Percentiles rank a stretch among this genome's conserved stretches.
These are phyloP conservation scores for Chaetomiaceae sp. DNA, from an alignment of 2,329 filamentous ascomycete genomes.

Conservation along the genomic window DNA sequence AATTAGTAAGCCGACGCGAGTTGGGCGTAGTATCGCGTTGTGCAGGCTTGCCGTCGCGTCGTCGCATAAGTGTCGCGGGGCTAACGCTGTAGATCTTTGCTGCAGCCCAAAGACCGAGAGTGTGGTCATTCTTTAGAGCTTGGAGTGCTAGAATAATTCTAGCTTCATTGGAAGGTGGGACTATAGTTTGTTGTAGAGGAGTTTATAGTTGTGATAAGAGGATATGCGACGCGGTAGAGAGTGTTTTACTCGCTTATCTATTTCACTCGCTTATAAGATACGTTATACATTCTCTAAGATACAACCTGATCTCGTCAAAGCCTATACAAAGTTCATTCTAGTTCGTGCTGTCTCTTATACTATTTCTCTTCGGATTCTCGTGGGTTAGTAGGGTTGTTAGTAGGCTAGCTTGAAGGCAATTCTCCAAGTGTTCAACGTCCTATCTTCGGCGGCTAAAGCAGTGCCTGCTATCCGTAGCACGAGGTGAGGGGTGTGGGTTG, in stretches of 20 bases:
- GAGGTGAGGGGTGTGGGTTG: not conserved
- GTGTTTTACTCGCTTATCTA: too few species aligned
- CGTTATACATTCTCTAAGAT: too few species aligned
- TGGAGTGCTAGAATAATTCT: not conserved
- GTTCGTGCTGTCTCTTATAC: too few species aligned
- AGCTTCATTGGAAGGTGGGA: not conserved
- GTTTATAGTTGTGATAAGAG: not conserved
- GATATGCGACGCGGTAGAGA: too few species aligned
- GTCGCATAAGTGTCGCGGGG: not conserved
- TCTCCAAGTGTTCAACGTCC: too few species aligned
- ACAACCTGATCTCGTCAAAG: too few species aligned
- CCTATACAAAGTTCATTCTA: too few species aligned
- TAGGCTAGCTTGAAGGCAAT: too few species aligned
- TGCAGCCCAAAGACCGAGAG: not conserved
- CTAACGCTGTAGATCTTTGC: not conserved
- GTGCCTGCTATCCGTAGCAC: slow-evolving; percentile 1
- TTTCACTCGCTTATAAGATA: too few species aligned
- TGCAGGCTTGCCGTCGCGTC: not conserved
- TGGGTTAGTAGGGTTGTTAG: too few species aligned
- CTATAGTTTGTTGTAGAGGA: not conserved
- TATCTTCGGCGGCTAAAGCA: too few species aligned
- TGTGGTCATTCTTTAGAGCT: not conserved
- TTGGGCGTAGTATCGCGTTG: not conserved
- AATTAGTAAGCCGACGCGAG: not conserved
- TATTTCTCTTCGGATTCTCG: too few species aligned